phyloP scores from a whole-genome alignment of 2,329 filamentous ascomycete genomes.

The Dactylonectria estremocensis region DNA sequence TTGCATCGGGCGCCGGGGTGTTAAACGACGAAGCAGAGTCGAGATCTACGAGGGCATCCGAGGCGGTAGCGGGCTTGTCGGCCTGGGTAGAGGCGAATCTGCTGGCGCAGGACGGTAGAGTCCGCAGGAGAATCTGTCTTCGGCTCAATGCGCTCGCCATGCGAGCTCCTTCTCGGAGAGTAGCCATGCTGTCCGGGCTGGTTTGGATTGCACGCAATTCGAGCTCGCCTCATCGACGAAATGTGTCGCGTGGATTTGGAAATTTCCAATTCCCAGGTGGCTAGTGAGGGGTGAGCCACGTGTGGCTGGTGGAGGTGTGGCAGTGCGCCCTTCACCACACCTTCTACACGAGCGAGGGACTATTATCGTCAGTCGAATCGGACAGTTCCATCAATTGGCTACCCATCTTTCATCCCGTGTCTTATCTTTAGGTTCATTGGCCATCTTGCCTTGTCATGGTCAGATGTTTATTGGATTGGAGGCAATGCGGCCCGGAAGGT shows the following conservation, averaged over 20 bases:
- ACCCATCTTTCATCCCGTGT: neutral
- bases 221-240: conserved; percentile 41
- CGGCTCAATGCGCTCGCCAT: conserved; percentile 51
- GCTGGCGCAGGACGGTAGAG: conserved; percentile 47
- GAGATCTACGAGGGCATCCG: conserved; percentile 61
- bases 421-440: conserved; percentile 8
- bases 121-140: conserved; percentile 47
- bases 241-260: conserved; percentile 48
- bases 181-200: conserved; percentile 55
- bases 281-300: conserved; percentile 44
- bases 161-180: conserved; percentile 59
- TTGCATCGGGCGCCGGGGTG: conserved; percentile 58
- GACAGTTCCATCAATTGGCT: neutral
- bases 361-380: neutral
- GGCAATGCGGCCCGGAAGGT: conserved; percentile 21
- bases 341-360: neutral
- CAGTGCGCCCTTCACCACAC: conserved; percentile 3
- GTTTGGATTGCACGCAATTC: conserved; percentile 31
- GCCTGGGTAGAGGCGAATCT: conserved; percentile 65
- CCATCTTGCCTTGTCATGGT: neutral
- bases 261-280: conserved; percentile 52
- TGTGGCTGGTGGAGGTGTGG: conserved; percentile 22
- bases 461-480: conserved; percentile 8
- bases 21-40: conserved; percentile 66
- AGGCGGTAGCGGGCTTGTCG: conserved; percentile 47